A percentile compares a stretch with the other conserved stretches of the same genome.
Conservation (phyloP, 1,284 basidiomycete genomes). For the Apiotrichum brassicae region DNA sequence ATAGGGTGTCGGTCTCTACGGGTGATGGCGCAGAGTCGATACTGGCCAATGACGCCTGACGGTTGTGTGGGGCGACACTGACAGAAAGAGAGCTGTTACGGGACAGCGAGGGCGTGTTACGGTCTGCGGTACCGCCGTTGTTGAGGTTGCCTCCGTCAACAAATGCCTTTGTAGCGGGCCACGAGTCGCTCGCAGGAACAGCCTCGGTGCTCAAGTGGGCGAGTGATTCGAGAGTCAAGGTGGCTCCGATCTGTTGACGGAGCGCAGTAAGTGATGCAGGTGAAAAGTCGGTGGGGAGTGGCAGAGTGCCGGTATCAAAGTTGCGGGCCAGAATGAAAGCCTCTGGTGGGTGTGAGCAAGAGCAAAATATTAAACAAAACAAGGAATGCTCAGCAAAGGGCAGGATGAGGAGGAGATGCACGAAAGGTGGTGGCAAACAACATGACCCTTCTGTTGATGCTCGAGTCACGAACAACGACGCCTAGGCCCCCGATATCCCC, state of each 20-base stretch:
- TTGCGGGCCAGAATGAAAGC: constrained; percentile 54
- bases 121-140: background rate
- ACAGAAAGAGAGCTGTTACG: background rate
- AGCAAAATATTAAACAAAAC: background rate
- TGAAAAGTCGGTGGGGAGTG: constrained; percentile 30
- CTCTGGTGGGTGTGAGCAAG: constrained; percentile 38
- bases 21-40: constrained; percentile 13
- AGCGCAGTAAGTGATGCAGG: constrained; percentile 24
- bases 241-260: constrained; percentile 27
- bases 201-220: constrained; percentile 6
- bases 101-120: background rate
- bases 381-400: background rate
- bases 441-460: too few relatives aligned
- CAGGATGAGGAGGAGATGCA: too few relatives aligned
- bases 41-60: constrained; percentile 11
- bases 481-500: too few relatives aligned
- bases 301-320: constrained; percentile 44
- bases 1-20: background rate
- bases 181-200: constrained; percentile 10
- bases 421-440: background rate
- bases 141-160: constrained; percentile 37
- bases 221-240: constrained; percentile 40
- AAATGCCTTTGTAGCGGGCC: constrained; percentile 36
- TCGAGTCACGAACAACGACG: too few relatives aligned
- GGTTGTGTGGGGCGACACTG: background rate